Percentiles rank a stretch among this genome's conserved stretches.
These are phyloP conservation scores for Globisporangium ultimum DNA, from an alignment of 352 stramenopile species.

Conservation along the genomic window DNA sequence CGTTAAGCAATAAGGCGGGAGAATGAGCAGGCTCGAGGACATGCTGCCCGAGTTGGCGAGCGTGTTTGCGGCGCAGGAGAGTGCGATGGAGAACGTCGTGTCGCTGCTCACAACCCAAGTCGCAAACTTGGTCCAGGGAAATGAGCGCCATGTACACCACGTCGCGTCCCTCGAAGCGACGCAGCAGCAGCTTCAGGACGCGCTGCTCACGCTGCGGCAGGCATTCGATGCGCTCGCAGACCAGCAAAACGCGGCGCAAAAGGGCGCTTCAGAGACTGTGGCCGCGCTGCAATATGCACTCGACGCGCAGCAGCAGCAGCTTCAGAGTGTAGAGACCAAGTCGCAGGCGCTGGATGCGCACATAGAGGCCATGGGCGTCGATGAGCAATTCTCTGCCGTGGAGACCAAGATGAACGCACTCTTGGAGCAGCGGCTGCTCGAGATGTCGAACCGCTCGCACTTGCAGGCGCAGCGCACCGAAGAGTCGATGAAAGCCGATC, in stretches of 20 bases:
- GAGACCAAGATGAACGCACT: conserved; percentile 29
- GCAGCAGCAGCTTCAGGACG: conserved; percentile 23
- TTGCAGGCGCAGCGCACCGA: conserved; percentile 31
- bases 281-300: conserved; percentile 3
- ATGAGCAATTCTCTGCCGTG: conserved; percentile 19
- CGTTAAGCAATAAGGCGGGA: not conserved
- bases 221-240: conserved; percentile 15
- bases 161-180: conserved; percentile 34
- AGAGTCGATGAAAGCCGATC: conserved; percentile 35
- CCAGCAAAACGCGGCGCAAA: conserved; percentile 11
- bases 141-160: conserved; percentile 26
- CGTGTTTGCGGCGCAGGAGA: conserved; percentile 60
- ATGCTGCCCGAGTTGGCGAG: conserved; percentile 61
- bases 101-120: conserved; percentile 49
- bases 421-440: conserved; percentile 25
- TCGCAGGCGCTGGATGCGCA: conserved; percentile 1
- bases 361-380: conserved; percentile 17
- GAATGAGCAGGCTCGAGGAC: conserved; percentile 63
- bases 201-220: conserved; percentile 19
- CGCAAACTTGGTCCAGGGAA: conserved; percentile 37
- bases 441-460: conserved; percentile 24
- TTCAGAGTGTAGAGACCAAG: conserved; percentile 11
- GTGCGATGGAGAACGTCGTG: conserved; percentile 48
- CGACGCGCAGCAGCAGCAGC: conserved; percentile 16
- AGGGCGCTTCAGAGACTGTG: not conserved